These are phyloP conservation scores for Coprinopsis cinerea DNA, from an alignment of 768 basidiomycete genomes.

Conservation along the genomic window DNA sequence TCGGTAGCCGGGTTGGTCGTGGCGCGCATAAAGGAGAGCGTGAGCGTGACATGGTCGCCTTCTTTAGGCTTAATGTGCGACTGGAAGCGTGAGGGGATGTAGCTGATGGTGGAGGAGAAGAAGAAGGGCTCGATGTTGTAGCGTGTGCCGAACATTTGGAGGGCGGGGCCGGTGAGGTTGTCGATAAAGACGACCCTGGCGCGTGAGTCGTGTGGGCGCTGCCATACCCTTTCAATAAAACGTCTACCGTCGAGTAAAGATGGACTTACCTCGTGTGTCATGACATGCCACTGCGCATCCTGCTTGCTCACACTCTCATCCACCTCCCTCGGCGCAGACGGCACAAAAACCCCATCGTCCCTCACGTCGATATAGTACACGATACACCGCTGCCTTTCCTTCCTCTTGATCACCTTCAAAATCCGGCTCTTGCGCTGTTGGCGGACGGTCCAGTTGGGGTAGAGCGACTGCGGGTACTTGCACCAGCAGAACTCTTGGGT, in stretches of 20 bases:
- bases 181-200: slow-evolving; percentile 49
- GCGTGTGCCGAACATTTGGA: slow-evolving; percentile 58
- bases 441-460: slow-evolving; percentile 46
- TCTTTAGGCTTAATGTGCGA: slow-evolving; percentile 28
- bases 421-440: slow-evolving; percentile 37
- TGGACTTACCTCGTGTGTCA: slow-evolving; percentile 22
- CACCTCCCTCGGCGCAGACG: slow-evolving; percentile 19
- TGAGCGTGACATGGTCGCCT: slow-evolving; percentile 1
- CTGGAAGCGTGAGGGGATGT: slow-evolving; percentile 56
- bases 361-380: slow-evolving; percentile 36
- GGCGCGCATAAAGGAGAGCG: neutral
- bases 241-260: slow-evolving; percentile 20
- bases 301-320: slow-evolving; percentile 28
- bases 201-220: slow-evolving; percentile 19
- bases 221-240: neutral
- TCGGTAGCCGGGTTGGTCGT: slow-evolving; percentile 19
- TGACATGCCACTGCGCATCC: slow-evolving; percentile 10
- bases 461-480: slow-evolving; percentile 33
- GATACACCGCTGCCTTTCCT: slow-evolving; percentile 15
- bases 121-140: slow-evolving; percentile 56
- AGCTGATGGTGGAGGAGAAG: slow-evolving; percentile 55
- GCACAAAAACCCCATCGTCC: slow-evolving; percentile 25
- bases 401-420: slow-evolving; percentile 9
- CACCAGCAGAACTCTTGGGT: slow-evolving; percentile 25
- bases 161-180: slow-evolving; percentile 40